Evolutionary conservation across 1,139 yeast species (phyloP).

Genomic region (Suhomyces atakaporum): DNA sequence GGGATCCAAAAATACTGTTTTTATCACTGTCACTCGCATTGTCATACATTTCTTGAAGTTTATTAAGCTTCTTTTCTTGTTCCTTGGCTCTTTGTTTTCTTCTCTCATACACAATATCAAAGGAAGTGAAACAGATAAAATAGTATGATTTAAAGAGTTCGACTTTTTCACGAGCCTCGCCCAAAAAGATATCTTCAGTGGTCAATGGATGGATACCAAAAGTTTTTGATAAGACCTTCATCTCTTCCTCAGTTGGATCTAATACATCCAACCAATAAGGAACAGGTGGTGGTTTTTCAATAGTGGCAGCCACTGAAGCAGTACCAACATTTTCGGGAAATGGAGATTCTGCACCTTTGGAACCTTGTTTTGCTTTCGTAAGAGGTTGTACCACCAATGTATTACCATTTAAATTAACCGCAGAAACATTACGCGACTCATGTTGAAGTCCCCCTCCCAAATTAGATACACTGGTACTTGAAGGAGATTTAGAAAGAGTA

Average conservation of each 20-base stretch:
- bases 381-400: conserved; percentile 12
- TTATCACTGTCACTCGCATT: conserved; percentile 18
- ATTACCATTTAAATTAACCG: conserved; percentile 8
- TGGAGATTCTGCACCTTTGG: conserved; percentile 16
- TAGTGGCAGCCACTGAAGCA: conserved; percentile 15
- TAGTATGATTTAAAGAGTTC: conserved; percentile 89
- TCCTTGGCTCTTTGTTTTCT: conserved; percentile 50
- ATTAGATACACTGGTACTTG: conserved; percentile 15
- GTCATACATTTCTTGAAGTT: conserved; percentile 43
- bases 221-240: conserved; percentile 87
- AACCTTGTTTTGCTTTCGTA: conserved; percentile 8
- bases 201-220: conserved; percentile 96
- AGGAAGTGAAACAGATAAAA: conserved; percentile 89
- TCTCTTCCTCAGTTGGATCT: conserved; percentile 94
- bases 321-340: conserved; percentile 14
- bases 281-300: conserved; percentile 12
- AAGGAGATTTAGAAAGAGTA: conserved; percentile 16
- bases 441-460: conserved; percentile 1
- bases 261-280: conserved; percentile 94
- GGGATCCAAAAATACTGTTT: conserved; percentile 22
- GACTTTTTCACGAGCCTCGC: conserved; percentile 94
- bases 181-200: conserved; percentile 90
- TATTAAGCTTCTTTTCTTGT: conserved; percentile 41
- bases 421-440: conserved; percentile 6
- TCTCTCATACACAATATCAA: conserved; percentile 80